Base-by-base conservation (phyloP, 305 asterid genomes). In the Fraxinus paxiana region DNA sequence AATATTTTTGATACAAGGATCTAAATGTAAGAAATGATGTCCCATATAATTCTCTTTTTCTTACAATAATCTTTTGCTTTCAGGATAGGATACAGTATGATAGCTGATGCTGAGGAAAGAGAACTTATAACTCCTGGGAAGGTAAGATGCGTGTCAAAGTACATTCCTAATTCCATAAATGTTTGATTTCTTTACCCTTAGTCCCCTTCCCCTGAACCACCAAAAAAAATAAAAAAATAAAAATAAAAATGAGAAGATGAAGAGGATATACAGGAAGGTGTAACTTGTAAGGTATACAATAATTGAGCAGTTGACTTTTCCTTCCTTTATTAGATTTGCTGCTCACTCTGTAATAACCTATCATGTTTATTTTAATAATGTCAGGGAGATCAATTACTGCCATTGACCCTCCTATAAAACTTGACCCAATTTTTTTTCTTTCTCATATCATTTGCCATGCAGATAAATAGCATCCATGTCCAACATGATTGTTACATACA, bases 31-130 rank as follows among this genome's bases (percentile, higher is more conserved):
- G 34, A 22, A 24, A 63, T 24, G 73, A 26, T 15, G 37, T 65
- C 37, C 37, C 0, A 18, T 26, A 13, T 26, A 12, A 9, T 65
- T 28, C 73, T 26, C 1, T 43, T 76, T 83, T 79, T 78, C 79
- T 61, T 76, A 56, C 54, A 15, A 20, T 75, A 41, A 34, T 65
- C 38, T 85, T 48, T 78, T 79, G 78, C 79, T 87, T 90, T 86
- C 96, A 95, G 99, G 98, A 94, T 95, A 84, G 99, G 98, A 70
- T 83, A 84, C 80, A 92, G 99, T 89, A 95, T 95, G 99, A 92
- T 94, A 28, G 9, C 84, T 82, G 98, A 95, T 86, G 98, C 98
- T 6, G 99, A 95, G 88, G 83, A 95, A 87, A 91, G 91, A 83
- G 98, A 97, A 65, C 91, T 89, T 84, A 94, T 95, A 82, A 88